Conservation (phyloP, 257 asterid species). For the Solanum raphanifolium region DNA sequence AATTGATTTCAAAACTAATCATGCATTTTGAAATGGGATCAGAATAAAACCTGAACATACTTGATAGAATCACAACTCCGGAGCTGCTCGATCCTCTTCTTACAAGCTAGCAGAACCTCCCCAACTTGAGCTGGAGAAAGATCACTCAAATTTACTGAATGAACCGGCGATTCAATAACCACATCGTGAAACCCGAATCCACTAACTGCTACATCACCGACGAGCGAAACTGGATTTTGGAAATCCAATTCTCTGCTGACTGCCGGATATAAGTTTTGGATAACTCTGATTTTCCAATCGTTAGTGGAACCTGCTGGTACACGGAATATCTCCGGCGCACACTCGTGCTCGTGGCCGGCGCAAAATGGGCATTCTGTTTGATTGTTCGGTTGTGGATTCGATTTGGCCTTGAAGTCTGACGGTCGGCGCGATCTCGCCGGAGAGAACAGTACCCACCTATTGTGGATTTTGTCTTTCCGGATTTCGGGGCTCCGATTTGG, state of each 20-base stretch:
- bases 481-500: constrained; percentile 53
- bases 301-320: constrained; percentile 45
- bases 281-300: constrained; percentile 73
- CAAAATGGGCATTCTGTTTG: constrained; percentile 69
- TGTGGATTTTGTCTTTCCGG: constrained; percentile 67
- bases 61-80: constrained; percentile 34
- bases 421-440: constrained; percentile 94
- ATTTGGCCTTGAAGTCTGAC: constrained; percentile 75
- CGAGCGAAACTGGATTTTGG: neutral
- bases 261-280: constrained; percentile 87
- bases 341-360: constrained; percentile 77
- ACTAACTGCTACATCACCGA: constrained; percentile 26
- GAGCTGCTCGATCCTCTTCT: constrained; percentile 64
- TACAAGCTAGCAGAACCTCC: constrained; percentile 63
- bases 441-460: constrained; percentile 83
- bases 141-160: constrained; percentile 58
- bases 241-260: constrained; percentile 47
- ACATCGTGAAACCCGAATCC: constrained; percentile 97
- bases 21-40: neutral
- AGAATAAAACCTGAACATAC: constrained; percentile 61
- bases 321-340: constrained; percentile 95
- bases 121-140: constrained; percentile 44
- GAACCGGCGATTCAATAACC: constrained; percentile 82
- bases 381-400: constrained; percentile 16
- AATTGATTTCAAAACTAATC: too few species aligned